phyloP scores from a whole-genome alignment of 768 basidiomycete genomes.

The Artomyces pyxidatus region DNA sequence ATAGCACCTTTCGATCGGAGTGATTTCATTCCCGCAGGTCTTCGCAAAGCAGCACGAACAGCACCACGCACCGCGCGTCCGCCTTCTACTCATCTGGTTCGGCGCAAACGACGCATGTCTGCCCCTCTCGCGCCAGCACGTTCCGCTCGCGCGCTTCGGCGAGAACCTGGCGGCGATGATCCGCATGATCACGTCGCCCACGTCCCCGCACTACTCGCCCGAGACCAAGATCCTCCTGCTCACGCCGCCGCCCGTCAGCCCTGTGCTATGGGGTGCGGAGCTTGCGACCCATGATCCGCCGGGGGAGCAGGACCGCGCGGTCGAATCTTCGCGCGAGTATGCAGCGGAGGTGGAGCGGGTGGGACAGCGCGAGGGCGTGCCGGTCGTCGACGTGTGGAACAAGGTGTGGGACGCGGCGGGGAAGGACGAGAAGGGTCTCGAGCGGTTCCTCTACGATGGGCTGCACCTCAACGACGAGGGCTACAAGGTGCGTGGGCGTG shows the following conservation, averaged over 20 bases:
- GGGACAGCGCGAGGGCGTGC: constrained; percentile 44
- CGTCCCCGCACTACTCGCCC: constrained; percentile 61
- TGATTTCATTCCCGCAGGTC: constrained; percentile 38
- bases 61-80: constrained; percentile 46
- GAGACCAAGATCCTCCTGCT: constrained; percentile 71
- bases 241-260: constrained; percentile 79
- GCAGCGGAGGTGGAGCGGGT: constrained; percentile 62
- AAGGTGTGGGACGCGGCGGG: constrained; percentile 70
- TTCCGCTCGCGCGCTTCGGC: constrained; percentile 58
- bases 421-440: constrained; percentile 43
- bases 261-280: constrained; percentile 44
- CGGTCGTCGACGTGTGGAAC: constrained; percentile 70
- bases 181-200: constrained; percentile 48
- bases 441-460: constrained; percentile 59
- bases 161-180: constrained; percentile 60
- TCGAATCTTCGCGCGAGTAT: constrained; percentile 57
- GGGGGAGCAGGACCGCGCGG: constrained; percentile 46
- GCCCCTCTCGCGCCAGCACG: constrained; percentile 59
- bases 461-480: constrained; percentile 73
- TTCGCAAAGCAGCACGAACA: constrained; percentile 46
- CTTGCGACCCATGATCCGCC: constrained; percentile 44
- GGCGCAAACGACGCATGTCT: constrained; percentile 85
- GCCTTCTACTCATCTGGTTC: constrained; percentile 81
- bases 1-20: background rate
- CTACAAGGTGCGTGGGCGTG: constrained; percentile 47